These are phyloP conservation scores for Penicillium flavigenum DNA, from an alignment of 495 filamentous ascomycete species.

Conservation along the genomic window DNA sequence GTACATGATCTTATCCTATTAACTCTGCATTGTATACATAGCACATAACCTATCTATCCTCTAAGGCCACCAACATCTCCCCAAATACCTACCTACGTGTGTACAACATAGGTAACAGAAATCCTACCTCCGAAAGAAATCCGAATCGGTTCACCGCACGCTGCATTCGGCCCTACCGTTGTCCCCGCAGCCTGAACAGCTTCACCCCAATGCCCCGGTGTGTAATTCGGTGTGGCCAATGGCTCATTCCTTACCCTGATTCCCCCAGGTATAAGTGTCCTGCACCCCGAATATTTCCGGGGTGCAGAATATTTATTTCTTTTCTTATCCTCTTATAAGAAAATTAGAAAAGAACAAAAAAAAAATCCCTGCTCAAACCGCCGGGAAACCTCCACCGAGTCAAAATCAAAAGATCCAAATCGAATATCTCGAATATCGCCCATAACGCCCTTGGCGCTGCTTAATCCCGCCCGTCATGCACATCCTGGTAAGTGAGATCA, in stretches of 20 bases:
- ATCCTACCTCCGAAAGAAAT: conserved; percentile 2
- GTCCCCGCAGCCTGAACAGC: conserved; percentile 34
- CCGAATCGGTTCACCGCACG: conserved; percentile 41
- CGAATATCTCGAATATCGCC: conserved; percentile 5
- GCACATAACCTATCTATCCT: neutral
- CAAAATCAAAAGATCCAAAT: conserved; percentile 6
- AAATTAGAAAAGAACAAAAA: neutral
- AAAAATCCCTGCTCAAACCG: neutral
- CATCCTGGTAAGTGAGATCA: conserved; percentile 43
- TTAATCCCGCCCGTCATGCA: conserved; percentile 37
- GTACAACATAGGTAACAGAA: conserved; percentile 7
- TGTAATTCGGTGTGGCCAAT: conserved; percentile 16
- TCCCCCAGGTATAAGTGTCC: conserved; percentile 19
- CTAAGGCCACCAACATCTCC: neutral
- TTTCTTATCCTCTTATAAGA: neutral
- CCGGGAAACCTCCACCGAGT: neutral
- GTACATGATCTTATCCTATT: neutral
- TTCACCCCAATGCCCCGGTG: conserved; percentile 30
- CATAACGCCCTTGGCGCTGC: conserved; percentile 17
- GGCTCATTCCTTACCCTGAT: conserved; percentile 28
- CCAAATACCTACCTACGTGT: too few relatives aligned
- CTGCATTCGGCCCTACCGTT: conserved; percentile 35
- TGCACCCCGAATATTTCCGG: conserved; percentile 10
- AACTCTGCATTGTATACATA: neutral
- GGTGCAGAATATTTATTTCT: conserved; percentile 6